These are phyloP conservation scores for Termitomyces sp. DNA, from an alignment of 768 basidiomycete genomes.

Conservation along the genomic window DNA sequence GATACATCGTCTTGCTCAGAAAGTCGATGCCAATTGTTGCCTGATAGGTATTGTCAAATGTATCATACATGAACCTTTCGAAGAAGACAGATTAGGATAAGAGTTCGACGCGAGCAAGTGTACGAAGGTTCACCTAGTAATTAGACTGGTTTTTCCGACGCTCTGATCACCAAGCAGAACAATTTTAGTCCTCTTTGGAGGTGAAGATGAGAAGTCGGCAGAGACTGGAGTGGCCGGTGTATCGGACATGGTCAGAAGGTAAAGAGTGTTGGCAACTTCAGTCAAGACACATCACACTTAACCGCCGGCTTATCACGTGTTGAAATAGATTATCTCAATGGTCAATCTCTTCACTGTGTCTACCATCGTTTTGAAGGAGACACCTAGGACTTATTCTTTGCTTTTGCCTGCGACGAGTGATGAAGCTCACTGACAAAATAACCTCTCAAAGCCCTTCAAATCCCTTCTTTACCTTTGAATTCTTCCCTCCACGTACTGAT, in stretches of 20 bases:
- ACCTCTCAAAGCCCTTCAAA: constrained; percentile 28
- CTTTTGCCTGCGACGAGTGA: constrained; percentile 18
- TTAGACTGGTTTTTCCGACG: constrained; percentile 97
- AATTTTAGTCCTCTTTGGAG: constrained; percentile 94
- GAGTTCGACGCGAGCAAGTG: constrained; percentile 1
- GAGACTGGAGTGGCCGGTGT: constrained; percentile 60
- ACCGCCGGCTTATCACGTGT: constrained; percentile 12
- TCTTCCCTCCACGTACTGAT: constrained; percentile 94
- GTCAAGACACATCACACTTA: constrained; percentile 9
- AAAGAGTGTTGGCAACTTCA: not conserved
- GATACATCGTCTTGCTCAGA: constrained; percentile 99
- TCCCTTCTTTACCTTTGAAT: constrained; percentile 94
- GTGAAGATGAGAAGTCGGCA: constrained; percentile 81
- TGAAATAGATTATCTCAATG: constrained; percentile 6
- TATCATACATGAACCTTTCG: constrained; percentile 95
- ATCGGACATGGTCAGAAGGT: constrained; percentile 31
- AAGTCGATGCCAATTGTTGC: constrained; percentile 99
- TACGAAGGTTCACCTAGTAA: constrained; percentile 66
- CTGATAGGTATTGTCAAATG: constrained; percentile 99
- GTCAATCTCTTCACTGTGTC: not conserved
- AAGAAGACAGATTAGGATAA: constrained; percentile 4
- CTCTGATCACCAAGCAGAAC: constrained; percentile 96
- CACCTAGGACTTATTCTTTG: not conserved
- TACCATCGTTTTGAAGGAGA: not conserved
- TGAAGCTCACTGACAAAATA: constrained; percentile 78